Base-by-base conservation (phyloP, 2,329 filamentous ascomycete species). In the Trichoderma atrobrunneum region DNA sequence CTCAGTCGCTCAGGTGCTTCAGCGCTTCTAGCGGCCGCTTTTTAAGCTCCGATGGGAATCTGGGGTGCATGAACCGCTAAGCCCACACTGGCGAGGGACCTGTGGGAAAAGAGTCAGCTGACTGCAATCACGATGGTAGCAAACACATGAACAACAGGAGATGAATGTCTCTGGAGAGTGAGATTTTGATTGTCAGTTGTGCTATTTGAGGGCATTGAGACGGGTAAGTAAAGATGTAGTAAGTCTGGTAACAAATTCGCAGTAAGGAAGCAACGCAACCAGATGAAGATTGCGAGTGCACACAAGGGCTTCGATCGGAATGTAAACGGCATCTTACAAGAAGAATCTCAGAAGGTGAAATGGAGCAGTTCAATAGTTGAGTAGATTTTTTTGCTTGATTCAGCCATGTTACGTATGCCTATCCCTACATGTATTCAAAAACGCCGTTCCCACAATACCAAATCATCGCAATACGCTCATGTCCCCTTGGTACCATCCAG, bases 11-110 rank as follows among this genome's bases (percentile, higher is more conserved):
- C 54, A 60, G 61, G 39, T 34, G 66, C 57, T 32, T 14, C 66
- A 69, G 66, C 66, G 12, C 66, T 61, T 69, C 66, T 69, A 69
- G 56, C 26, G 56, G 65, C 65, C 65, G 65, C 54, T 39, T 32
- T 68, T 68, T 68, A 68, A 68, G 65, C 65, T 69, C 66, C 66
- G 66, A 69, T 69, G 56, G n/a, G 66, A 69, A 61, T 69, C 66
- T 34, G 66, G 66, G 66, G 66, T 69, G 57, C 66, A 69, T 69
- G 66, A 61, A 51, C 56, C 66, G 26, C 66, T 61, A 69, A 67
- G 30, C 64, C 64, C 24, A 51, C 36, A 21, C 14, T 11, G 36
- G 65, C 36, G 54, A 67, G 36, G 65, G n/a, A 59, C 16, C 18
- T 59, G 28, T 21, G 18, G 24, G 8, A 48, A 21, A 61, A 39